These are phyloP conservation scores for Mesotaenium endlicherianum DNA, from an alignment of 139 green algal genomes.

Conservation along the genomic window DNA sequence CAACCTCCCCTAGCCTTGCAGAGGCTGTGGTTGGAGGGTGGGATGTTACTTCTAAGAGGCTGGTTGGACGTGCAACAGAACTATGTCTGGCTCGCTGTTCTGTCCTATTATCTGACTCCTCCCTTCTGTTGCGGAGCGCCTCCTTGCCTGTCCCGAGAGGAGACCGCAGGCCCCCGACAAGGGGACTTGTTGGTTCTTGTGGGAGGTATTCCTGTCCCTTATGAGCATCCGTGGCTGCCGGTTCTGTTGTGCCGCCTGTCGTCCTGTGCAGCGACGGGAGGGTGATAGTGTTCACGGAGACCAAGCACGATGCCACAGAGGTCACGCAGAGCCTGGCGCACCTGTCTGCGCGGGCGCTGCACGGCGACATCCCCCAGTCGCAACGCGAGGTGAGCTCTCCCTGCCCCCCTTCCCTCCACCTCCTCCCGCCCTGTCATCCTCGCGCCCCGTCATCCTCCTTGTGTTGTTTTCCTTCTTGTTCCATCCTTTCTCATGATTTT, in stretches of 20 bases:
- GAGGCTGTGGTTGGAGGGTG: not conserved
- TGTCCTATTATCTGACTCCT: too few species aligned
- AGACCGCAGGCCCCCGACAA: too few species aligned
- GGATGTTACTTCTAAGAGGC: not conserved
- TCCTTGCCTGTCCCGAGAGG: too few species aligned
- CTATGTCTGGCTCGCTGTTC: too few species aligned
- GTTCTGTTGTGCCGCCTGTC: not conserved
- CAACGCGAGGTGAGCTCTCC: conserved; percentile 51
- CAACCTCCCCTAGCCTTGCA: not conserved
- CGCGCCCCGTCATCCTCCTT: not conserved
- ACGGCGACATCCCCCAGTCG: conserved; percentile 90
- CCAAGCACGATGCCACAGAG: conserved; percentile 90
- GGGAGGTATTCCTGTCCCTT: too few species aligned
- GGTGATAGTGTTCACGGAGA: conserved; percentile 96
- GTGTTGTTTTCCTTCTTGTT: not conserved
- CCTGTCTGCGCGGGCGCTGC: conserved; percentile 73
- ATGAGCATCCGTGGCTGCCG: too few species aligned
- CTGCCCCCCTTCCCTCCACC: not conserved
- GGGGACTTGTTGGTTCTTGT: too few species aligned
- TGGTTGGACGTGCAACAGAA: too few species aligned
- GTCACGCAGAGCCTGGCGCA: conserved; percentile 68
- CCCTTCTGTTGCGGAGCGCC: too few species aligned
- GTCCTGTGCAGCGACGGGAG: conserved; percentile 62
- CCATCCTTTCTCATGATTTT: not conserved
- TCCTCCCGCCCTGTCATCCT: not conserved